Evolutionary conservation across 1,284 basidiomycete species (phyloP).

Genomic region (Sutorius eximius): DNA sequence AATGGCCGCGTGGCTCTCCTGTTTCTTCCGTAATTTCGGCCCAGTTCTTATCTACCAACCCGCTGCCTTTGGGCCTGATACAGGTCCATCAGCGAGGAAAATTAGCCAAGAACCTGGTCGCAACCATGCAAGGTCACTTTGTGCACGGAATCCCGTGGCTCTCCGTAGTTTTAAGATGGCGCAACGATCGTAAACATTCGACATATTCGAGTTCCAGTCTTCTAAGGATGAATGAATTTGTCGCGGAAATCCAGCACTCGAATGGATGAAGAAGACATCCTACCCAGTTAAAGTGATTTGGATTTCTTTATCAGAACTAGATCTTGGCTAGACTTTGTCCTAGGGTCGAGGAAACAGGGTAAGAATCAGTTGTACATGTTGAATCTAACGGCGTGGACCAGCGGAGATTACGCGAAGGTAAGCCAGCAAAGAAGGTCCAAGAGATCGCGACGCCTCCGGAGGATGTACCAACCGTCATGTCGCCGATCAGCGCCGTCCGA

Average conservation of each 20-base stretch:
- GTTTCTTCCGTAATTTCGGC: background rate
- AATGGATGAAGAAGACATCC: background rate
- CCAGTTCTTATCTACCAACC: background rate
- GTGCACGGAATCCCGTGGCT: too few relatives aligned
- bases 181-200: background rate
- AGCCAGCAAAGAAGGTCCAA: constrained; percentile 18
- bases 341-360: constrained; percentile 1
- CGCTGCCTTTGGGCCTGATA: background rate
- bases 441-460: constrained; percentile 27
- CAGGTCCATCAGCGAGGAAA: too few relatives aligned
- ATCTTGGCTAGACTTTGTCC: background rate
- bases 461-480: background rate
- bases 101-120: too few relatives aligned
- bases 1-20: background rate
- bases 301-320: background rate
- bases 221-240: background rate
- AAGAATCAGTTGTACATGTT: background rate
- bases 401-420: constrained; percentile 27
- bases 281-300: background rate
- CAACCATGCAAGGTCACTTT: too few relatives aligned
- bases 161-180: background rate
- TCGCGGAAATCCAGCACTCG: background rate
- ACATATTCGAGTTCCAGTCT: too few relatives aligned
- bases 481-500: background rate
- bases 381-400: background rate